phyloP scores from a whole-genome alignment of 805 yeast species.

The Tetrapisispora nanseiensis region DNA sequence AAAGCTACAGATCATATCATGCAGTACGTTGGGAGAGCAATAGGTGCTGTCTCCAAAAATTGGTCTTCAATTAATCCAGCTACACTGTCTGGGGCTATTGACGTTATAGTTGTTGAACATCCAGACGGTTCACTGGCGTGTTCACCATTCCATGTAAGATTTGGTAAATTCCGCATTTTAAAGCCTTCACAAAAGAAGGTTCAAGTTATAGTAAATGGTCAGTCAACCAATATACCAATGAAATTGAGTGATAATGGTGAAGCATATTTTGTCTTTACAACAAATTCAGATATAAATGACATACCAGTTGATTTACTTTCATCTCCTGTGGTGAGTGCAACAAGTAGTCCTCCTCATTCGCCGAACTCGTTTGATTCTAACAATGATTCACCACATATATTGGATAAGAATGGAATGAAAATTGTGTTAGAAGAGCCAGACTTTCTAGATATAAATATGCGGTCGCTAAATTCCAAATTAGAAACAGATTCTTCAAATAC shows the following conservation, averaged over 20 bases:
- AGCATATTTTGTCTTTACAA: slow-evolving; percentile 92
- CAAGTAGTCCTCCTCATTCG: slow-evolving; percentile 47
- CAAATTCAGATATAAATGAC: slow-evolving; percentile 44
- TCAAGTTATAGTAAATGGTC: slow-evolving; percentile 77
- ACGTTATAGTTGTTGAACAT: slow-evolving; percentile 88
- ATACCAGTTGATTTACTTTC: slow-evolving; percentile 75
- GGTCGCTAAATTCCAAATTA: background rate
- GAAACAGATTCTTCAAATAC: background rate
- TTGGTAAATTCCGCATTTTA: slow-evolving; percentile 86
- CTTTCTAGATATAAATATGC: slow-evolving; percentile 23
- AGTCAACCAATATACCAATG: slow-evolving; percentile 79
- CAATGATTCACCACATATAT: slow-evolving; percentile 4
- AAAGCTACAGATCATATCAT: too few species aligned
- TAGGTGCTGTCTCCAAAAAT: slow-evolving; percentile 89
- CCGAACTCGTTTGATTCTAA: slow-evolving; percentile 10
- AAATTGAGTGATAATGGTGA: slow-evolving; percentile 96
- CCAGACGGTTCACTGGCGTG: slow-evolving; percentile 70
- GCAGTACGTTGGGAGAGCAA: slow-evolving; percentile 96
- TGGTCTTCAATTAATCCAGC: slow-evolving; percentile 97
- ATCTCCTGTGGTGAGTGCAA: slow-evolving; percentile 71
- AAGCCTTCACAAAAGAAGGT: slow-evolving; percentile 94
- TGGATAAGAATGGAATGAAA: slow-evolving; percentile 2
- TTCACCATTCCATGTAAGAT: slow-evolving; percentile 93
- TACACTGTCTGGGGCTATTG: slow-evolving; percentile 93
- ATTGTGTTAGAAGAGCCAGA: slow-evolving; percentile 26